Evolutionary conservation across 1,139 yeast genomes (phyloP).

Genomic region (Lizanozyma gosingica): DNA sequence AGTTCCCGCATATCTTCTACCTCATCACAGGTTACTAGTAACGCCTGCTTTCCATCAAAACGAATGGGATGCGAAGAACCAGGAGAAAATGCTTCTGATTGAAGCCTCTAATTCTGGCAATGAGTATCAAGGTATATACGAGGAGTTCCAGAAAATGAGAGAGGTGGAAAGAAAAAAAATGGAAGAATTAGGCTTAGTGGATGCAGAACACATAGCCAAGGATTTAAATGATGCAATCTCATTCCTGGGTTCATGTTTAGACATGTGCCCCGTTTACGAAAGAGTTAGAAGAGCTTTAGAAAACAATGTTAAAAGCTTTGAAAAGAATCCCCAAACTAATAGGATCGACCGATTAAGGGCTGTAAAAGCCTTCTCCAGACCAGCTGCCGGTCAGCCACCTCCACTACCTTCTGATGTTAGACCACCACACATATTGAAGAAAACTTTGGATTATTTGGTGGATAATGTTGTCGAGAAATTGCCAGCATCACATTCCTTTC

Average conservation of each 20-base stretch:
- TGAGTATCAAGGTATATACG: constrained; percentile 38
- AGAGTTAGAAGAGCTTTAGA: constrained; percentile 83
- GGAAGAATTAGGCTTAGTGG: constrained; percentile 81
- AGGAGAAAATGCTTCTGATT: constrained; percentile 27
- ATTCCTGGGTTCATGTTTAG: constrained; percentile 81
- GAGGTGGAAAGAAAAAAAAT: constrained; percentile 69
- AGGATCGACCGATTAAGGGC: constrained; percentile 58
- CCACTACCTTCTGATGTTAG: constrained; percentile 96
- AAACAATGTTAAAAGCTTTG: constrained; percentile 75
- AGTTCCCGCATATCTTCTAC: constrained; percentile 27
- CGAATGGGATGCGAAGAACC: constrained; percentile 35
- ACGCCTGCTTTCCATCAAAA: constrained; percentile 28
- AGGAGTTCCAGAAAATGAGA: constrained; percentile 60
- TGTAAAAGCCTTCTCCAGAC: constrained; percentile 88
- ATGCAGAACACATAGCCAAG: constrained; percentile 76
- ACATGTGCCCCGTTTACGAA: constrained; percentile 94
- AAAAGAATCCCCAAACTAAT: constrained; percentile 58
- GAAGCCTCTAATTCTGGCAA: constrained; percentile 23
- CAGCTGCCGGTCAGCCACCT: constrained; percentile 98
- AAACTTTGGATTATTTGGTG: constrained; percentile 63
- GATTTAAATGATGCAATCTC: constrained; percentile 77
- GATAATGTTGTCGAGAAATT: constrained; percentile 52
- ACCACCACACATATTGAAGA: constrained; percentile 68
- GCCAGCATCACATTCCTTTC: constrained; percentile 81
- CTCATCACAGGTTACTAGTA: constrained; percentile 28